phyloP scores from a whole-genome alignment of 148 eudicot genomes.

The Rhododendron kiyosumense region DNA sequence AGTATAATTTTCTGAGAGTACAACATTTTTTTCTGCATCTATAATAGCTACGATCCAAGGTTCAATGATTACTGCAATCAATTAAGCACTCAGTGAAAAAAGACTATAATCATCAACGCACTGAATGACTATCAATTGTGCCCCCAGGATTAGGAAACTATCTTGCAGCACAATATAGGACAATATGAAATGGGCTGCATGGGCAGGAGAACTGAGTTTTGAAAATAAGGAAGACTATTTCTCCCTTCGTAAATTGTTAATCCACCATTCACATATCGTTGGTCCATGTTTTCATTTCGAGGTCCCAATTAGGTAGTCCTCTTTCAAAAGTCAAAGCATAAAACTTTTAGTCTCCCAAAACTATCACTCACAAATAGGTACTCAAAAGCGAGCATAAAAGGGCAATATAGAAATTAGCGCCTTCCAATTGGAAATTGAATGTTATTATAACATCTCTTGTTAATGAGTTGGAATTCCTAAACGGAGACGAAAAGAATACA shows the following conservation, averaged over 20 bases:
- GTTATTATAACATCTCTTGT: neutral
- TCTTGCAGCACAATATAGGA: neutral
- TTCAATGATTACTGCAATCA: neutral
- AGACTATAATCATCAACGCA: neutral
- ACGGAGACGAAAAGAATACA: neutral
- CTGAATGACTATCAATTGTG: neutral
- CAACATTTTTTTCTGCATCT: neutral
- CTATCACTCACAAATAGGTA: neutral
- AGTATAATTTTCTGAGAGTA: neutral
- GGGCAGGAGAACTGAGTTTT: neutral
- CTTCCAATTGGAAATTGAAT: neutral
- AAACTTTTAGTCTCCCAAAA: neutral
- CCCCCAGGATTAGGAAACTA: neutral
- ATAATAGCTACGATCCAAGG: neutral
- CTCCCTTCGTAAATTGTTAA: neutral
- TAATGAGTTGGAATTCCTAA: neutral
- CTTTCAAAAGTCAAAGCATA: neutral
- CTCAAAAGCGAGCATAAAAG: neutral
- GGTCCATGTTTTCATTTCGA: neutral
- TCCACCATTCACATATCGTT: neutral
- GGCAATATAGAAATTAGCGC: neutral
- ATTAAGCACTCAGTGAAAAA: neutral
- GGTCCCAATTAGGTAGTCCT: neutral
- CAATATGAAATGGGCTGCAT: neutral
- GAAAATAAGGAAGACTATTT: neutral